Evolutionary conservation across 2,329 filamentous ascomycete genomes (phyloP).

Genomic region (Sarocladium brachiariae): DNA sequence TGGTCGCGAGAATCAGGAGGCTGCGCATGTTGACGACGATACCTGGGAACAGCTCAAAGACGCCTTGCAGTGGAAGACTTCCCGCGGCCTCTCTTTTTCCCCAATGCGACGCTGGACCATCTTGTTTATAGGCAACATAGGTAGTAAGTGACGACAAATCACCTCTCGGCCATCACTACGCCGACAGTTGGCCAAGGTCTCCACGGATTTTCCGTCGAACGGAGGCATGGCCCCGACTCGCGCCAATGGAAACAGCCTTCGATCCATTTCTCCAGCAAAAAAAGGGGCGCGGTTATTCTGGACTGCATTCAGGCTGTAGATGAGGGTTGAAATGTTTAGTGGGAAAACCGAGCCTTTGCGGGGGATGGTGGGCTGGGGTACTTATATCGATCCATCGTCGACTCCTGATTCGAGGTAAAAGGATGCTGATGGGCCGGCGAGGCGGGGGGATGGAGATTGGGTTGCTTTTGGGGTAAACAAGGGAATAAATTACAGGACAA

Average conservation of each 20-base stretch:
- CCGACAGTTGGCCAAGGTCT: background rate
- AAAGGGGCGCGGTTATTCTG: background rate
- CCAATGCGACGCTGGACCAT: background rate
- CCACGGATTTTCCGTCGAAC: conserved; percentile 2
- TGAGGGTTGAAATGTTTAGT: background rate
- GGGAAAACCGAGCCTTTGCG: background rate
- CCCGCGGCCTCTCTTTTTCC: background rate
- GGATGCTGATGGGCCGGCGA: background rate
- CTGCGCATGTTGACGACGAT: conserved; percentile 7
- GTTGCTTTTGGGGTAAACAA: background rate
- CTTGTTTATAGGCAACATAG: conserved; percentile 9
- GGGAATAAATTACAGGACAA: too few species aligned
- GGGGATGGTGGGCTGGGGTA: background rate
- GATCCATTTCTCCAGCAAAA: background rate
- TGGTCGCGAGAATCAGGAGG: conserved; percentile 13
- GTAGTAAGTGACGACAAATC: background rate
- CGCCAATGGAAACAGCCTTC: background rate
- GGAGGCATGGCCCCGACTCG: background rate
- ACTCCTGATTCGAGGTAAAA: conserved; percentile 1
- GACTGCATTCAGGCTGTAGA: conserved; percentile 1
- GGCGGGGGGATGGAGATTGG: conserved; percentile 1
- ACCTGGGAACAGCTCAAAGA: background rate
- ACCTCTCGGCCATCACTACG: background rate
- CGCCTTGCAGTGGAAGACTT: too few species aligned
- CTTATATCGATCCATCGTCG: background rate